Percentiles rank a stretch among this genome's conserved stretches.
Conservation (phyloP, 2,329 filamentous ascomycete genomes). For the Fusarium irregulare region DNA sequence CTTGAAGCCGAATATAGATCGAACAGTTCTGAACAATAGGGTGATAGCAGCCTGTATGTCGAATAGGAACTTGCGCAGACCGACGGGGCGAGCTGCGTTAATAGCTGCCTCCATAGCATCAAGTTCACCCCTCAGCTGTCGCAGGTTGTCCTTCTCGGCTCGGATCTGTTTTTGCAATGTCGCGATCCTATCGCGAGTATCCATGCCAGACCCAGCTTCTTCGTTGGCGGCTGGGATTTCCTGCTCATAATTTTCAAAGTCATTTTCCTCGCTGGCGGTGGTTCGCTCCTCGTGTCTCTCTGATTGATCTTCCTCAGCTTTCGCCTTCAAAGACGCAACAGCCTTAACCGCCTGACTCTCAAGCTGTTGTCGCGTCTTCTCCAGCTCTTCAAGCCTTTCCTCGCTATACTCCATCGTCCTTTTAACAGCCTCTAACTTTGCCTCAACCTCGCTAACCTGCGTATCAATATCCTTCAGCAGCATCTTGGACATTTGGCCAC, state of each 20-base stretch:
- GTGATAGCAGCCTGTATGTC: background rate
- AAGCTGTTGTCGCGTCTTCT: background rate
- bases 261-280: background rate
- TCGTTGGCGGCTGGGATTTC: background rate
- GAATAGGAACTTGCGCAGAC: slow-evolving; percentile 6
- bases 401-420: background rate
- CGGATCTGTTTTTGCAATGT: slow-evolving; percentile 6
- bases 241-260: accelerated
- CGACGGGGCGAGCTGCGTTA: background rate
- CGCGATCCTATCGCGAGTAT: background rate
- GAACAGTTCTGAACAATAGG: background rate
- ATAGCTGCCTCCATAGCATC: background rate
- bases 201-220: background rate
- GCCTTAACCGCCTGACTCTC: background rate
- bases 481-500: slow-evolving; percentile 2
- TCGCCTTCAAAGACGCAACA: background rate
- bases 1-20: background rate
- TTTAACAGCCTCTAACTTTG: background rate
- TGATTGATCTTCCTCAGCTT: background rate
- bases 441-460: background rate
- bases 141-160: background rate
- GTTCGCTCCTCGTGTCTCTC: background rate
- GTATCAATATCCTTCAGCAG: slow-evolving; percentile 23
- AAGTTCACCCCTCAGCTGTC: background rate
- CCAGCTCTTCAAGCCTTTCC: background rate